Conservation (phyloP, 2,329 filamentous ascomycete species). For the Claviceps fusiformis region DNA sequence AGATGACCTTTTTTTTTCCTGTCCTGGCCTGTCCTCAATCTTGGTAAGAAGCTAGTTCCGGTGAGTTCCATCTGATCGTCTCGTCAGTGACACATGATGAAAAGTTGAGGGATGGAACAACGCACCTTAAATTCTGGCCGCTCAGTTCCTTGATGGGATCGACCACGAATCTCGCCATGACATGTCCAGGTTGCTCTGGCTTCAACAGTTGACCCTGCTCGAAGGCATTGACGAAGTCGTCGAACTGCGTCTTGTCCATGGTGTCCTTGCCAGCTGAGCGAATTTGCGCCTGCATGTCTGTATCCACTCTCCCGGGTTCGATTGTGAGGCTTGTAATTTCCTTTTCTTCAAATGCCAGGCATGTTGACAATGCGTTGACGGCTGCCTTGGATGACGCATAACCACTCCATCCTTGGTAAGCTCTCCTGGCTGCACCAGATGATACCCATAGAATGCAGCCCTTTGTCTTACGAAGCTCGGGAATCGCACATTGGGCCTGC, state of each 20-base stretch:
- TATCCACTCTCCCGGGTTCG: conserved; percentile 71
- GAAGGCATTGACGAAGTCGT: conserved; percentile 55
- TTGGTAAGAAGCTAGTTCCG: conserved; percentile 41
- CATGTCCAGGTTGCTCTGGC: conserved; percentile 72
- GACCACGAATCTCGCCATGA: conserved; percentile 68
- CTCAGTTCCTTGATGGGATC: conserved; percentile 52
- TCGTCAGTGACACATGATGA: conserved; percentile 8
- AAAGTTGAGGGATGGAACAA: conserved; percentile 8
- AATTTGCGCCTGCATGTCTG: conserved; percentile 78
- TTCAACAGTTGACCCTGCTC: conserved; percentile 58
- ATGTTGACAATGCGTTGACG: conserved; percentile 62
- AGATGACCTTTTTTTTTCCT: not conserved
- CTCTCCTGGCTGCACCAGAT: conserved; percentile 57
- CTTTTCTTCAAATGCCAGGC: conserved; percentile 64
- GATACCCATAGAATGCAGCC: conserved; percentile 69
- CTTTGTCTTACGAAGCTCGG: conserved; percentile 50
- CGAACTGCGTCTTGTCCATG: conserved; percentile 46
- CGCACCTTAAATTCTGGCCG: conserved; percentile 61
- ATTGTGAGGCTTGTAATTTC: conserved; percentile 60
- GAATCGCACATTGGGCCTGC: conserved; percentile 58
- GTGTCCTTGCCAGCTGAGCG: conserved; percentile 41
- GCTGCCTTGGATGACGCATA: conserved; percentile 79
- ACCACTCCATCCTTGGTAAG: conserved; percentile 61
- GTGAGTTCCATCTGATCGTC: conserved; percentile 22
- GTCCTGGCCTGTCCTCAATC: conserved; percentile 8